Evolutionary conservation across 2,329 filamentous ascomycete genomes (phyloP), one percentile per base, ranked within the genome.

Genomic region (Alternaria alternata): DNA sequence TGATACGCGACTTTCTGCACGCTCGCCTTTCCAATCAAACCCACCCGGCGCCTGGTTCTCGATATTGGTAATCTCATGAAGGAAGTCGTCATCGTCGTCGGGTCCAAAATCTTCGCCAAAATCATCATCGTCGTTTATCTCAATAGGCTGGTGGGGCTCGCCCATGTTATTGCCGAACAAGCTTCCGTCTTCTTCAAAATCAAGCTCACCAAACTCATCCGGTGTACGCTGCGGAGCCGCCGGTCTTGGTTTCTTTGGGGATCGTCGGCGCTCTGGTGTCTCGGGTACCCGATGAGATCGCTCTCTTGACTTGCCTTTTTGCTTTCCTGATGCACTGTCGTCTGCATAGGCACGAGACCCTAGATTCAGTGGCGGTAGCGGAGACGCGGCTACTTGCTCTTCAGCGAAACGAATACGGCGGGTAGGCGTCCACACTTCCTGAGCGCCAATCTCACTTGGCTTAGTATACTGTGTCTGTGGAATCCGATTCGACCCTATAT

Each of bases 41-140:
- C 41, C 54, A 44, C 52, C 60, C 4, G 72, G 64, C 51, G 74
- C 76, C 47, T 72, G 65, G 32, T 79, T 79, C 54, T 83, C 81
- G 41, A 82, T 70, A 51, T 81, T 77, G 41, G 79, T 76, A 9
- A 81, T 78, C 42, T 81, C 68, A 54, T 83, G 75, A 32, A 81
- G 62, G 7, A 75, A 73, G 64, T 76, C 73, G 3, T 76, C 72
- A 48, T 78, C 72, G n/a, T 74, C 68, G 12, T 65, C 67, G 22
- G 68, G 63, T 34, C 69, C 70, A 42, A 74, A 73, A 9, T 74
- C 72, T 24, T 74, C 74, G 3, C 75, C 68, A 26, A 64, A 61
- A 14, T 66, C 55, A 22, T 65, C 61, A 46, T 59, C 58, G 8
- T 62, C 67, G 20, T 64, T 49, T 12, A 65, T 46, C 22, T 63